Evolutionary conservation across 805 yeast genomes (phyloP).

Genomic region (Hanseniaspora pseudoguilliermondii): DNA sequence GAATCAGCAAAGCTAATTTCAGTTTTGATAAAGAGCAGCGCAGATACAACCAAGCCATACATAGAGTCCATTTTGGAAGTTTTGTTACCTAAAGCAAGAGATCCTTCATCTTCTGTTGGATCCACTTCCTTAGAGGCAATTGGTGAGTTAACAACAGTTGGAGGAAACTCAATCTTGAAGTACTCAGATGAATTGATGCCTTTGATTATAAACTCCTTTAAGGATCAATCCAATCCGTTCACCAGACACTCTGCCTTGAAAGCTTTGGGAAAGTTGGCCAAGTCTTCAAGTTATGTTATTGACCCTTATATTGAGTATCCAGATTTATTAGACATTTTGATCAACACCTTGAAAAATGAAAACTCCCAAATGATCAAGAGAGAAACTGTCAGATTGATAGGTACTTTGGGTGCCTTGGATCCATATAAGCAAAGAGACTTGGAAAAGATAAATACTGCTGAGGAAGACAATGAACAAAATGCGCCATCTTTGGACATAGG

Average conservation of each 20-base stretch:
- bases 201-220: slow-evolving; percentile 69
- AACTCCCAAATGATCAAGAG: slow-evolving; percentile 60
- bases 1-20: slow-evolving; percentile 71
- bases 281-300: slow-evolving; percentile 88
- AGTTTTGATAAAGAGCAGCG: slow-evolving; percentile 61
- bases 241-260: slow-evolving; percentile 83
- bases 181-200: slow-evolving; percentile 76
- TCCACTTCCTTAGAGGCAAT: slow-evolving; percentile 73
- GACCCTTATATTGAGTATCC: slow-evolving; percentile 90
- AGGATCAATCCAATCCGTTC: slow-evolving; percentile 79
- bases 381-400: slow-evolving; percentile 79
- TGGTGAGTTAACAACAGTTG: slow-evolving; percentile 80
- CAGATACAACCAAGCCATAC: slow-evolving; percentile 77
- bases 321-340: slow-evolving; percentile 66
- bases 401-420: slow-evolving; percentile 91
- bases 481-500: slow-evolving; percentile 87
- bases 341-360: slow-evolving; percentile 71
- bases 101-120: slow-evolving; percentile 66
- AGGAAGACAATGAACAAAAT: slow-evolving; percentile 51
- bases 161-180: slow-evolving; percentile 69
- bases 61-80: slow-evolving; percentile 83
- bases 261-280: slow-evolving; percentile 76
- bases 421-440: slow-evolving; percentile 92
- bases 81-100: slow-evolving; percentile 61
- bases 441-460: slow-evolving; percentile 50